These are phyloP conservation scores for Sordariomycetes sp. DNA, from an alignment of 2,329 filamentous ascomycete species.

Conservation along the genomic window DNA sequence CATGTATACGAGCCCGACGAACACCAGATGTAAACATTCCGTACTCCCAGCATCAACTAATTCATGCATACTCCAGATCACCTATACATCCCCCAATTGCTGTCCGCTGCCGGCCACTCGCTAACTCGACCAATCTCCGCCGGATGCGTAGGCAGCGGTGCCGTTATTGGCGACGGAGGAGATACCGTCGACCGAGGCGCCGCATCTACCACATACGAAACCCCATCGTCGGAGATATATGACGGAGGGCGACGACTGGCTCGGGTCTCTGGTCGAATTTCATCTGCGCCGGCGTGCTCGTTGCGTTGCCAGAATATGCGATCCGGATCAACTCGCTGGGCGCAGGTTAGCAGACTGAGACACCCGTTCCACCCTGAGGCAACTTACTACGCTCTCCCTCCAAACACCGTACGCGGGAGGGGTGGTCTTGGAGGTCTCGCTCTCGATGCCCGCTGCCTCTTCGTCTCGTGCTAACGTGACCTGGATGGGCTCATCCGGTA, in stretches of 20 bases:
- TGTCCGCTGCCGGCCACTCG: too few relatives aligned
- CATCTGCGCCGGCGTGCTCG: conserved; percentile 15
- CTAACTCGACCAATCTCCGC: conserved; percentile 27
- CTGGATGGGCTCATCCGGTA: conserved; percentile 65
- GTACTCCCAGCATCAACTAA: too few relatives aligned
- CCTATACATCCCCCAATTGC: too few relatives aligned
- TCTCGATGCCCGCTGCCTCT: conserved; percentile 50
- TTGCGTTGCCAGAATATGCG: conserved; percentile 74
- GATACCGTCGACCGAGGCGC: conserved; percentile 48
- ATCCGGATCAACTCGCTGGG: conserved; percentile 73
- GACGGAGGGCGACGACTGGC: conserved; percentile 54
- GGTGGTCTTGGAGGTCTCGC: conserved; percentile 45
- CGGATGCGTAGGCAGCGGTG: conserved; percentile 32
- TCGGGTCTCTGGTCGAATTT: conserved; percentile 11
- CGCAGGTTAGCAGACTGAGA: too few relatives aligned
- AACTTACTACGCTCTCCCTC: conserved; percentile 70
- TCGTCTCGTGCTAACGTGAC: conserved; percentile 70
- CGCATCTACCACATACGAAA: conserved; percentile 63
- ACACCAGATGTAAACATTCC: too few relatives aligned
- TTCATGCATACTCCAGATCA: too few relatives aligned
- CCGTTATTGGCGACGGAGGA: conserved; percentile 26
- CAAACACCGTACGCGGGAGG: conserved; percentile 83
- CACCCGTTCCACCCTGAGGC: too few relatives aligned
- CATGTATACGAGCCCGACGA: too few relatives aligned
- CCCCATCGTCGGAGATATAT: conserved; percentile 67